A percentile compares a stretch with the other conserved stretches of the same genome.
These are phyloP conservation scores for Apiospora sp. DNA, from an alignment of 2,329 filamentous ascomycete species.

Conservation along the genomic window DNA sequence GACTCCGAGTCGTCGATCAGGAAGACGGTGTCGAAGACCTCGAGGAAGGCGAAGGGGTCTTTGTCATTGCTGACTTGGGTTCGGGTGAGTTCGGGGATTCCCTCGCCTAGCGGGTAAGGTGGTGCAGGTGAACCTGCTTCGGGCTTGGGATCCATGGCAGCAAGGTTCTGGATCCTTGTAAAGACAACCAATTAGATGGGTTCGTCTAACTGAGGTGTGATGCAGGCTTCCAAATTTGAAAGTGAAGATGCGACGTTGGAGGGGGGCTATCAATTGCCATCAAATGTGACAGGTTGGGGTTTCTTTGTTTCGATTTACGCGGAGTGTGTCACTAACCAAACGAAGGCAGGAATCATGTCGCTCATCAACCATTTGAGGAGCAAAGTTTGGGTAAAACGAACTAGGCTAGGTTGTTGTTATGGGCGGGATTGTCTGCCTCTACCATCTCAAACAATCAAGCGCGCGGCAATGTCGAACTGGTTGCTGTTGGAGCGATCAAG, in stretches of 20 bases:
- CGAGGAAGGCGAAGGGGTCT: constrained; percentile 20
- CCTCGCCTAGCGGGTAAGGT: not conserved
- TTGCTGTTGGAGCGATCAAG: too few relatives aligned
- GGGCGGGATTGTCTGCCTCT: not conserved
- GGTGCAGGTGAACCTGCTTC: not conserved
- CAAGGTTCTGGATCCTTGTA: too few relatives aligned
- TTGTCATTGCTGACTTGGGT: not conserved
- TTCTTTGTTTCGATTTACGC: not conserved
- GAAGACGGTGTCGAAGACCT: constrained; percentile 74
- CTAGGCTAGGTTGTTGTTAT: not conserved
- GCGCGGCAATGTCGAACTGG: too few relatives aligned
- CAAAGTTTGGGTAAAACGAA: too few relatives aligned
- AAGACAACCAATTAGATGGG: not conserved
- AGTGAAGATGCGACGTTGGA: not conserved
- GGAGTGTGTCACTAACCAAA: not conserved
- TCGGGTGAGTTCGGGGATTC: not conserved
- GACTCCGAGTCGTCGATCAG: constrained; percentile 77
- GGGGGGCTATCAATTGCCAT: not conserved
- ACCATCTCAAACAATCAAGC: not conserved
- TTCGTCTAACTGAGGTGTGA: not conserved
- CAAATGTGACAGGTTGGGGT: not conserved
- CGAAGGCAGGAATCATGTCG: not conserved
- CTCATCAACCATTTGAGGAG: too few relatives aligned
- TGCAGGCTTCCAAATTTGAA: not conserved
- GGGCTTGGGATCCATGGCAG: not conserved